Base-by-base conservation (phyloP, 192 early-diverging fungal genomes). In the Backusella sp. region DNA sequence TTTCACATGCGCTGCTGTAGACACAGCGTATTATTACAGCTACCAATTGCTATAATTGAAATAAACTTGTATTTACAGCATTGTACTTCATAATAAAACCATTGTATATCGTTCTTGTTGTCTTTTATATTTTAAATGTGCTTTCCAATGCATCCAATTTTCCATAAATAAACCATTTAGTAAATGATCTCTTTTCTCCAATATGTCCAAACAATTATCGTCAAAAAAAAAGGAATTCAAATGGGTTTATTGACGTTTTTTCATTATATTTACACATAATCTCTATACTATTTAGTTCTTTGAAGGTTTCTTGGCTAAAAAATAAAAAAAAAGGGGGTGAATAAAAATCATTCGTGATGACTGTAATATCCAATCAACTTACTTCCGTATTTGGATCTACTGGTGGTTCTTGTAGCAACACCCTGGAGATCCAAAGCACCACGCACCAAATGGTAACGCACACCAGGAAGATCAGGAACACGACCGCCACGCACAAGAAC, bases 381-480 rank as follows among this genome's bases (percentile, higher is more conserved):
- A 14, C 94, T 90, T 70, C 97, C 97, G 80, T 99, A 99, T 89
- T 98, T 98, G 76, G 93, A 95, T 78, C 97, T 83, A 41, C 90
- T 86, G 28, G 91, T 92, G 37, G 82, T 89, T 79, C 97, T 86
- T 79, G 88, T 93, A 28, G 94, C 91, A 21, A 99, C 97, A 44
- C 97, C 97, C 79, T 96, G 95, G 59, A 97, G 91, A 91, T 99
- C 97, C 69, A 96, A 84, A 41, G 95, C 93, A 39, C 96, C 97
- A 36, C 97, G 89, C 21, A 97, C 90, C 79, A 98, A 84, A 81
- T 97, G 95, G 83, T 99, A 98, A 70, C 93, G 88, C 5, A 99
- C 96, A 91, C 97, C 96, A n/a, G 96, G 96, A 75, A 97, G 90
- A 93, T 98, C 97, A 21, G 94, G 91, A 2, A 97, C 95, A 88